Conservation (phyloP, 192 early-diverging fungal genomes). For the Backusella liffmaniae region DNA sequence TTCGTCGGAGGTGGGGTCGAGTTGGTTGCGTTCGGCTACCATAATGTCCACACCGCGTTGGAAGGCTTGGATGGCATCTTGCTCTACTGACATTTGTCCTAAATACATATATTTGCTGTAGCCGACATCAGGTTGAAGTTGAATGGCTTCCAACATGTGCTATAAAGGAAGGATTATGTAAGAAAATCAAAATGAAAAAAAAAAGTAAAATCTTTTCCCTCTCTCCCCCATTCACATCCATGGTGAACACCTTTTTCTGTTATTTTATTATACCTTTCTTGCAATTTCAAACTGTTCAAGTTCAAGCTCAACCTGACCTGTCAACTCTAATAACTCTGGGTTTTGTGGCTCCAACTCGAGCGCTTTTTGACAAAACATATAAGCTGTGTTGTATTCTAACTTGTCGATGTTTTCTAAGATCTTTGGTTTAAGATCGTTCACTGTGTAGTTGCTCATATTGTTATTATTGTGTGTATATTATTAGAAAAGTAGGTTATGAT, state of each 20-base stretch:
- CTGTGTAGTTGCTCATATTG: slow-evolving; percentile 39
- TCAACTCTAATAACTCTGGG: slow-evolving; percentile 60
- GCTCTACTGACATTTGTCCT: slow-evolving; percentile 67
- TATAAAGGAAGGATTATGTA: slow-evolving; percentile 3
- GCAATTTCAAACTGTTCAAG: slow-evolving; percentile 64
- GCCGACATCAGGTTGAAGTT: slow-evolving; percentile 64
- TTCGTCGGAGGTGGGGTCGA: slow-evolving; percentile 41
- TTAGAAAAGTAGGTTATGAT: neutral
- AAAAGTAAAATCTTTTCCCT: neutral
- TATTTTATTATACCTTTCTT: slow-evolving; percentile 44
- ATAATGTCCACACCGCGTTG: slow-evolving; percentile 72
- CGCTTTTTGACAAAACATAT: slow-evolving; percentile 67
- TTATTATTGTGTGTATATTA: neutral
- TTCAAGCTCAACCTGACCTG: slow-evolving; percentile 79
- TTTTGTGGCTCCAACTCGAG: slow-evolving; percentile 59
- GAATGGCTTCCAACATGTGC: slow-evolving; percentile 68
- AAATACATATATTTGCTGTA: slow-evolving; percentile 88
- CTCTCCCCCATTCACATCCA: neutral
- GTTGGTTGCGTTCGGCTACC: slow-evolving; percentile 47
- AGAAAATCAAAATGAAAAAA: neutral
- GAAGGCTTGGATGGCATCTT: slow-evolving; percentile 68
- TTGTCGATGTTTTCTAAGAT: slow-evolving; percentile 71
- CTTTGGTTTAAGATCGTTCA: slow-evolving; percentile 59
- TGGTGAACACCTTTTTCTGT: neutral
- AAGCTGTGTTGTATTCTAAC: slow-evolving; percentile 72